A percentile compares a stretch with the other conserved stretches of the same genome.
These are phyloP conservation scores for Psilocybe cyanescens DNA, from an alignment of 768 basidiomycete species.

Conservation along the genomic window DNA sequence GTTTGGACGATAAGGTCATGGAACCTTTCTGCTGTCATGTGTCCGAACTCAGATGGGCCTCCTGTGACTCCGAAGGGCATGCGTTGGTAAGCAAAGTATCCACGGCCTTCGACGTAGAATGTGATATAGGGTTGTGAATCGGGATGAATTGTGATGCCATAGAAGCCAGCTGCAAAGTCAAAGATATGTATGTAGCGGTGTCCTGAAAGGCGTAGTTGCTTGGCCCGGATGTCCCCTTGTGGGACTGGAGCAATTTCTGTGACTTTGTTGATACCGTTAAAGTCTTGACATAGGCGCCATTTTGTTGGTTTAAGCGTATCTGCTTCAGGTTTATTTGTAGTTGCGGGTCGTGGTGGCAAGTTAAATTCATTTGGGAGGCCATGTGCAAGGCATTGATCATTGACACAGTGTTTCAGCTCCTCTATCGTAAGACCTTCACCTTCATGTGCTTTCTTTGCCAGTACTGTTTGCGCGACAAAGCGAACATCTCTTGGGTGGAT, in stretches of 20 bases:
- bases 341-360: background rate
- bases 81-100: constrained; percentile 34
- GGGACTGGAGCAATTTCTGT: constrained; percentile 32
- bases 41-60: constrained; percentile 37
- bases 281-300: constrained; percentile 43
- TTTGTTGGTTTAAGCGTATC: constrained; percentile 16
- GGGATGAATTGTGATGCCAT: constrained; percentile 19
- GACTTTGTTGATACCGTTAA: constrained; percentile 33
- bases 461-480: constrained; percentile 30
- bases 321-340: background rate
- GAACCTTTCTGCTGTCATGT: constrained; percentile 28
- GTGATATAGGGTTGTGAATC: constrained; percentile 27
- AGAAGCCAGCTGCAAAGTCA: constrained; percentile 46
- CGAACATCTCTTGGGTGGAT: constrained; percentile 34
- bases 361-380: background rate
- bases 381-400: constrained; percentile 33
- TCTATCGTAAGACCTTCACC: constrained; percentile 29
- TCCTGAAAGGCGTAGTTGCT: constrained; percentile 38
- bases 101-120: constrained; percentile 40
- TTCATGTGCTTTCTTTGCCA: constrained; percentile 40
- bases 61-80: constrained; percentile 47
- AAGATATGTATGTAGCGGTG: constrained; percentile 37
- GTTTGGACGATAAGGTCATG: constrained; percentile 26
- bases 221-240: constrained; percentile 42
- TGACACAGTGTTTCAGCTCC: constrained; percentile 34